Conservation (phyloP, 352 stramenopile species). For the Globisporangium lucens region DNA sequence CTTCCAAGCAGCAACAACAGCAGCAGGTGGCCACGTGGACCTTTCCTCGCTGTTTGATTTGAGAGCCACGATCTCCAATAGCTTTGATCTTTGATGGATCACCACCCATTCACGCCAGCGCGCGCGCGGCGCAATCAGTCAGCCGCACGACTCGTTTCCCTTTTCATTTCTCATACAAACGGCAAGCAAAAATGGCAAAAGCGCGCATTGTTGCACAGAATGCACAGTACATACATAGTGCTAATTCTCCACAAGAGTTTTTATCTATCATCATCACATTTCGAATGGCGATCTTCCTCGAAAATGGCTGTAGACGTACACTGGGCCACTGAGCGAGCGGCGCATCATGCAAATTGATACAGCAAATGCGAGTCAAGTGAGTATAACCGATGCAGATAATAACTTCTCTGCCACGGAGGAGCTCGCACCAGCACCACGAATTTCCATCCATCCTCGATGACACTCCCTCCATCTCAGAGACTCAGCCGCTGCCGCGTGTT, state of each 20-base stretch:
- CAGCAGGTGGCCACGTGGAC: neutral
- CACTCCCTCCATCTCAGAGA: neutral
- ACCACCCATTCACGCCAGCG: neutral
- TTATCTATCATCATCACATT: no score
- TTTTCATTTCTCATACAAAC: neutral
- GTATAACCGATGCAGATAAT: neutral
- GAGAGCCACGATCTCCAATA: neutral
- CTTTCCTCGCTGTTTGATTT: neutral
- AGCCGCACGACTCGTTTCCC: neutral
- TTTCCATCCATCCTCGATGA: neutral
- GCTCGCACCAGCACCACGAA: neutral
- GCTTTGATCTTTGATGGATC: neutral
- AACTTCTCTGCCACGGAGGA: neutral
- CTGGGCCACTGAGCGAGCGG: neutral
- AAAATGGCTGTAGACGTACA: neutral
- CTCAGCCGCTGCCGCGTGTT: neutral
- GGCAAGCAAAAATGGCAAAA: neutral
- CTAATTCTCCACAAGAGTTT: neutral
- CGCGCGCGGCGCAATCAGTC: neutral
- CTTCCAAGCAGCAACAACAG: neutral
- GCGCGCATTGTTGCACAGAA: neutral
- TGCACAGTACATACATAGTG: neutral
- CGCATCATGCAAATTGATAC: neutral
- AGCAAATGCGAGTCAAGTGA: neutral
- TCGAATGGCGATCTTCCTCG: neutral